Evolutionary conservation across 2,329 filamentous ascomycete genomes (phyloP), one percentile per base, ranked within the genome.

Genomic region (Colletotrichum gigasporum): DNA sequence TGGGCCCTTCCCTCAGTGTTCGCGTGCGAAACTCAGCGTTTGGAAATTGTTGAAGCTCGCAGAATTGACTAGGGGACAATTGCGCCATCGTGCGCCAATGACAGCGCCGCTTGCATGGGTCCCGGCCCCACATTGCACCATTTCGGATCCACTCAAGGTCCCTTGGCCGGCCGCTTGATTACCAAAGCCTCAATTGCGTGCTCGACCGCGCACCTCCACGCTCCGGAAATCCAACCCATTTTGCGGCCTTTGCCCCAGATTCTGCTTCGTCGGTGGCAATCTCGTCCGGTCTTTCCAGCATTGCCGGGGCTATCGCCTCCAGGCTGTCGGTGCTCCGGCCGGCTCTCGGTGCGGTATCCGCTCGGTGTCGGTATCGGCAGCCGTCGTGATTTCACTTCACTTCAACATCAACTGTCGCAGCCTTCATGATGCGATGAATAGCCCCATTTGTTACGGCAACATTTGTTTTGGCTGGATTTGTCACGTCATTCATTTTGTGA

Each of bases 11-110:
- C 22, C 7, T 30, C n/a, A 30, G 35, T 53, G 61, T 54, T 54
- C 20, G 62, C 48, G 62, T 65, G 62, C 62, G 62, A 65, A 65
- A 55, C 62, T 65, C 62, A 56, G 62, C 56, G 62, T 65, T 65
- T 65, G 56, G 62, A 51, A 65, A 50, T 55, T 65, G 56, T 50
- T 62, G 56, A 65, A 65, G 62, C 62, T 62, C 51, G 56, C 41
- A 54, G 50, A 61, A 62, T 62, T 32, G 50, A 61, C 62, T 65
- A 65, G 57, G 62, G 48, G 22, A 50, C 42, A 65, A 65, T 65
- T 65, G 62, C 62, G 62, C 62, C 62, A 65, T 65, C 56, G 62
- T 42, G 56, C 62, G 50, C 62, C 62, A 65, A 65, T 65, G 28
- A 62, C 9, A 20, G 28, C 4, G 10, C 7, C 6, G 7, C n/a